Evolutionary conservation across 176 grass and related monocot genomes (phyloP).

Genomic region (Stipa capillata): DNA sequence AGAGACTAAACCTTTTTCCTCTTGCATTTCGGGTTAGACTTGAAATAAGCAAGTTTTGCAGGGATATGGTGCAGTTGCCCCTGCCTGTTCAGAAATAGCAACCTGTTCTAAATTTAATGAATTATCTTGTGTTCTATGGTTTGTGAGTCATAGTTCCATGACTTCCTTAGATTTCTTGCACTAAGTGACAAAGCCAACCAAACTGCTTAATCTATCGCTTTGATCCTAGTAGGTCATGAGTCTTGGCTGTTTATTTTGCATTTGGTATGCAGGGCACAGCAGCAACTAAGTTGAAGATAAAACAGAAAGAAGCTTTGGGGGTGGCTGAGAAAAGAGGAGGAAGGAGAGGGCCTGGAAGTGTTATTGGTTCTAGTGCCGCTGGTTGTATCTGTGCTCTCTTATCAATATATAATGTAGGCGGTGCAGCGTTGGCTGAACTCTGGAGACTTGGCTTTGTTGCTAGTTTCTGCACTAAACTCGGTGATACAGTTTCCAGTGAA

Average conservation of each 20-base stretch:
- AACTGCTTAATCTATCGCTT: neutral
- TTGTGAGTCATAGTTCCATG: neutral
- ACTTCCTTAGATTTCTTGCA: neutral
- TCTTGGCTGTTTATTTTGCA: conserved; percentile 24
- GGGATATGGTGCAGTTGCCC: neutral
- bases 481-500: conserved; percentile 91
- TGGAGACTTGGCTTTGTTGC: conserved; percentile 91
- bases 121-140: neutral
- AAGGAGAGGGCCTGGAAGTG: conserved; percentile 89
- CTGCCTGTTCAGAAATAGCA: neutral
- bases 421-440: conserved; percentile 35
- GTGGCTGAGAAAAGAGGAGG: conserved; percentile 85
- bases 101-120: neutral
- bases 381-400: conserved; percentile 70
- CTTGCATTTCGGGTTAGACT: neutral
- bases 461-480: conserved; percentile 90
- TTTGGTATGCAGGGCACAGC: conserved; percentile 62
- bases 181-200: neutral
- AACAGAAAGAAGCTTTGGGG: conserved; percentile 87
- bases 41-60: neutral
- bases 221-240: neutral
- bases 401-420: conserved; percentile 57
- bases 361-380: conserved; percentile 72
- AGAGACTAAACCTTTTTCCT: neutral
- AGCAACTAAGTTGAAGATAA: conserved; percentile 84